Evolutionary conservation across 2,329 filamentous ascomycete genomes (phyloP).

Genomic region (Hypoxylon sp.): DNA sequence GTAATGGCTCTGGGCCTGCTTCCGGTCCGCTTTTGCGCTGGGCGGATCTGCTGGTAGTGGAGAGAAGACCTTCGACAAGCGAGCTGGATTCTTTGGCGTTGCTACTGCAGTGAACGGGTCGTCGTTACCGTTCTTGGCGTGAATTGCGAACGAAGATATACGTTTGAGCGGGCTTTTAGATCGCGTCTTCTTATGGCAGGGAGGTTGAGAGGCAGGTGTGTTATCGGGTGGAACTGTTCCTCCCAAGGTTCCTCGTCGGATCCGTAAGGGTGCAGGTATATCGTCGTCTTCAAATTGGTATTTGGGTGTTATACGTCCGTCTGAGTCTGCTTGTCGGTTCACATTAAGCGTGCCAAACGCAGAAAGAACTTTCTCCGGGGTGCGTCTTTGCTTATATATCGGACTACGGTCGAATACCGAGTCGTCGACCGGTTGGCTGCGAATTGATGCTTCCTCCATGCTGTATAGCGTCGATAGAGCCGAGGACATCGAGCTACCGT

Average conservation of each 20-base stretch:
- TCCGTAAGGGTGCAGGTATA: conserved; percentile 30
- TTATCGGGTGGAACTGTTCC: conserved; percentile 2
- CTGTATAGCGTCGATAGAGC: conserved; percentile 71
- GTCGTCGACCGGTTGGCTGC: conserved; percentile 36
- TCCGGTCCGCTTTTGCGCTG: conserved; percentile 3
- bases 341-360: conserved; percentile 32
- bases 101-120: conserved; percentile 50
- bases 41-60: conserved; percentile 45
- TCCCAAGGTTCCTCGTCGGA: conserved; percentile 38
- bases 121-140: conserved; percentile 36
- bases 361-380: conserved; percentile 30
- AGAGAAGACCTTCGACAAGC: conserved; percentile 52
- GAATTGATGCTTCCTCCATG: conserved; percentile 64
- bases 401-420: conserved; percentile 17
- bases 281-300: conserved; percentile 30
- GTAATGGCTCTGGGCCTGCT: conserved; percentile 17
- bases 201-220: not conserved
- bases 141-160: conserved; percentile 37
- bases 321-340: not conserved
- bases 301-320: conserved; percentile 15
- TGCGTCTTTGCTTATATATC: conserved; percentile 23
- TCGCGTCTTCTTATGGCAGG: not conserved
- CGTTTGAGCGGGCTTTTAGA: conserved; percentile 12
- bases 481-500: conserved; percentile 64
- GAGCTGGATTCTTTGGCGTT: conserved; percentile 41